A percentile compares a stretch with the other conserved stretches of the same genome.
phyloP scores from a whole-genome alignment of 345 rosid genomes.

The Mallotus nudiflorus region DNA sequence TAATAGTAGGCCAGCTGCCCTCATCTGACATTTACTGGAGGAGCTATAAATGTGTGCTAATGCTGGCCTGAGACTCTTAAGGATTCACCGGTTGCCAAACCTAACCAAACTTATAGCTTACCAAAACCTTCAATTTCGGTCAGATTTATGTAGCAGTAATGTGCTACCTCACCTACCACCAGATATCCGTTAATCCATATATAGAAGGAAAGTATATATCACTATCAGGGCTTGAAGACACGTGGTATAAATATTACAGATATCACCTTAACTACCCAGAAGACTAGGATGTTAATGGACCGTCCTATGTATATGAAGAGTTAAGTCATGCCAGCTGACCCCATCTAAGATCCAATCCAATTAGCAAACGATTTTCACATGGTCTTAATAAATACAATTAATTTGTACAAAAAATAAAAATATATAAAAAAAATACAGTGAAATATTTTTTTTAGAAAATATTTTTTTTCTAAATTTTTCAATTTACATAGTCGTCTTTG shows the following conservation, averaged over 20 bases:
- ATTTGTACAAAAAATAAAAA: too few relatives aligned
- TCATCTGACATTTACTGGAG: not conserved
- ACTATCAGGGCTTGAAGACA: not conserved
- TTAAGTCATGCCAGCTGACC: too few relatives aligned
- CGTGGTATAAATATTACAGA: not conserved
- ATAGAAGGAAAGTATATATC: not conserved
- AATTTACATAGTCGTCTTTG: too few relatives aligned
- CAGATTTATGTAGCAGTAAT: too few relatives aligned
- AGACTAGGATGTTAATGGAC: not conserved
- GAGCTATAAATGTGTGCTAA: not conserved
- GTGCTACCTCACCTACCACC: not conserved
- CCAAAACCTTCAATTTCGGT: too few relatives aligned
- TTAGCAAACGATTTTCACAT: too few relatives aligned
- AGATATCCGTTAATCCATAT: not conserved
- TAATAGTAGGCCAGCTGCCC: conserved; percentile 9
- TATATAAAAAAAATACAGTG: too few relatives aligned
- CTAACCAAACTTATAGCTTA: conserved; percentile 2
- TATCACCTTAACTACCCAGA: not conserved
- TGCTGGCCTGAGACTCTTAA: not conserved
- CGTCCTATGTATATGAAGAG: too few relatives aligned
- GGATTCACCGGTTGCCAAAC: conserved; percentile 11
- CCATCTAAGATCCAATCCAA: too few relatives aligned
- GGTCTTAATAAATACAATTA: too few relatives aligned
- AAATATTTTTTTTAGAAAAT: too few relatives aligned
- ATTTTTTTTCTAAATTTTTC: too few relatives aligned